These are phyloP conservation scores for Wickerhamiella nectarea DNA, from an alignment of 805 yeast species.

Conservation along the genomic window DNA sequence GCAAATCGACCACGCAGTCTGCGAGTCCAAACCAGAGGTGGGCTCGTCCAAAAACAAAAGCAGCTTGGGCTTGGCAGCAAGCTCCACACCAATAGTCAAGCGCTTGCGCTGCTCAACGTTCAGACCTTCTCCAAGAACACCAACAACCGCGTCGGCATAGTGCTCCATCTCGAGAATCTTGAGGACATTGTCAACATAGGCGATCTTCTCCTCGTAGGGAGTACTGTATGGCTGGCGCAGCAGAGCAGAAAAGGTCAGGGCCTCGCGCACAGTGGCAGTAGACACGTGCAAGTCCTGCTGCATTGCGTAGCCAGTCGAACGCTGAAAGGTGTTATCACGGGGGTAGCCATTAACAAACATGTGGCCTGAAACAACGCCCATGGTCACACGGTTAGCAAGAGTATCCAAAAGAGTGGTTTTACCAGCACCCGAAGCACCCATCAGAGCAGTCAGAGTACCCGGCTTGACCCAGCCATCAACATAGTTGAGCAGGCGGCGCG, in stretches of 20 bases:
- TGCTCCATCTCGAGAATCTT: slow-evolving; percentile 51
- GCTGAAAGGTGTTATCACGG: slow-evolving; percentile 51
- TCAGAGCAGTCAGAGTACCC: slow-evolving; percentile 66
- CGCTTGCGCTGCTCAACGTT: slow-evolving; percentile 58
- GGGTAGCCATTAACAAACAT: slow-evolving; percentile 57
- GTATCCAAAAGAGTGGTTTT: slow-evolving; percentile 65
- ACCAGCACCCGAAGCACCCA: slow-evolving; percentile 87
- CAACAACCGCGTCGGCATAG: slow-evolving; percentile 70
- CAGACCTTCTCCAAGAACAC: slow-evolving; percentile 59
- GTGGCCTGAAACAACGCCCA: slow-evolving; percentile 61
- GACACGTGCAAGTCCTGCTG: slow-evolving; percentile 68
- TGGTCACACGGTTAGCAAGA: slow-evolving; percentile 53
- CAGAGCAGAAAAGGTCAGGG: slow-evolving; percentile 56
- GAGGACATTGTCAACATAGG: slow-evolving; percentile 56
- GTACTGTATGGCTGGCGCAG: slow-evolving; percentile 53
- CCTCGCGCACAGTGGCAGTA: slow-evolving; percentile 60
- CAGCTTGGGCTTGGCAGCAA: slow-evolving; percentile 54
- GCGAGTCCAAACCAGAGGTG: slow-evolving; percentile 54
- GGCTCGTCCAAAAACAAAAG: slow-evolving; percentile 56
- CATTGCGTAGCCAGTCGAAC: slow-evolving; percentile 69
- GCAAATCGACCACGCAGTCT: slow-evolving; percentile 56
- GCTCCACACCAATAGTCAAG: slow-evolving; percentile 56
- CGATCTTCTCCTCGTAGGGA: slow-evolving; percentile 44
- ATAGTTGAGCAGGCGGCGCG: slow-evolving; percentile 31
- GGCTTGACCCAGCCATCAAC: slow-evolving; percentile 67